phyloP scores from a whole-genome alignment of 805 yeast species.

The Wickerhamiella hasegawae region DNA sequence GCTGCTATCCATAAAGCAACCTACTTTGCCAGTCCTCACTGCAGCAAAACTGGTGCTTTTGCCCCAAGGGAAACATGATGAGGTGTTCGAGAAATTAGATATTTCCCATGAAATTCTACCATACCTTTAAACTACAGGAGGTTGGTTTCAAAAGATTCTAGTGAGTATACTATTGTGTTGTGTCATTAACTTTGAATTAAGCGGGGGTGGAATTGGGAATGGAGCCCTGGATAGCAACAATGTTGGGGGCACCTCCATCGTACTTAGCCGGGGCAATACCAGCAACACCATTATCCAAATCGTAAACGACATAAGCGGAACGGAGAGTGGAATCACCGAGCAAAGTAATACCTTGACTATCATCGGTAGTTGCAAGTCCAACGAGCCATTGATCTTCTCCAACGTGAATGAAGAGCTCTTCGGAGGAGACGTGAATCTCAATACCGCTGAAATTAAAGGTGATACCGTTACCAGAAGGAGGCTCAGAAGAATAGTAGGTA shows the following conservation, averaged over 20 bases:
- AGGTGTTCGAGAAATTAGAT: constrained; percentile 30
- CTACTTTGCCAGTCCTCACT: constrained; percentile 13
- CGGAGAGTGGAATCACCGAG: constrained; percentile 51
- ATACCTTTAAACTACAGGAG: no score
- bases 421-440: neutral
- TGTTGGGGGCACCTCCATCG: neutral
- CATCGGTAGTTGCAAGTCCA: neutral
- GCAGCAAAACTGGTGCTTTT: constrained; percentile 6
- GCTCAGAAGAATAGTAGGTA: neutral
- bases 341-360: neutral
- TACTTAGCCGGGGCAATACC: constrained; percentile 36
- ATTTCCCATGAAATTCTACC: no score
- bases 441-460: neutral
- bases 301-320: constrained; percentile 48
- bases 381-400: neutral
- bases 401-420: neutral
- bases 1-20: constrained; percentile 37
- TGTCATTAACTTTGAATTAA: no score
- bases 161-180: no score
- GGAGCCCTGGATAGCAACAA: neutral
- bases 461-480: neutral
- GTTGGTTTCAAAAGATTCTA: no score
- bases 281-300: constrained; percentile 37
- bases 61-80: constrained; percentile 38
- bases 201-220: no score